phyloP scores from a whole-genome alignment of 2,329 filamentous ascomycete species.

The Scleromitrula shiraiana region DNA sequence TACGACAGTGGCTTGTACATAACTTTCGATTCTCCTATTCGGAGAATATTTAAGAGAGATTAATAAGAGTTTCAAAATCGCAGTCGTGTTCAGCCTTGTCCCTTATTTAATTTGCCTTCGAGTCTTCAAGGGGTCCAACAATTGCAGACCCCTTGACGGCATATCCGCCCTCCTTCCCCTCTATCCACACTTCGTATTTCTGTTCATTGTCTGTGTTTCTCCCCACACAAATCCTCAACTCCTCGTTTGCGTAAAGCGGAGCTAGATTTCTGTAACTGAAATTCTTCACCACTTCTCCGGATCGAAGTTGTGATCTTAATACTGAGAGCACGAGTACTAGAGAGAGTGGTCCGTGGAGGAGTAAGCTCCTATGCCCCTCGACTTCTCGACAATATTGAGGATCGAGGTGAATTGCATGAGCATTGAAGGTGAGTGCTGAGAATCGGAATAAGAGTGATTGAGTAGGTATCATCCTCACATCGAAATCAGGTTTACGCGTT shows the following conservation, averaged over 20 bases:
- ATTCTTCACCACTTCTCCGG: constrained; percentile 37
- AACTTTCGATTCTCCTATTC: not conserved
- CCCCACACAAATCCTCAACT: constrained; percentile 61
- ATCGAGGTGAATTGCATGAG: constrained; percentile 85
- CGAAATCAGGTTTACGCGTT: constrained; percentile 38
- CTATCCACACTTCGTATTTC: constrained; percentile 57
- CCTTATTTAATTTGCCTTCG: not conserved
- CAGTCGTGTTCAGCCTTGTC: constrained; percentile 7
- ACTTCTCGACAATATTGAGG: constrained; percentile 56
- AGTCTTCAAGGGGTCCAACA: constrained; percentile 9
- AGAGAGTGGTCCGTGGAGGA: constrained; percentile 83
- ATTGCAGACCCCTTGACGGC: constrained; percentile 51
- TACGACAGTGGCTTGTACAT: constrained; percentile 2
- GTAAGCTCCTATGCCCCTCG: constrained; percentile 66
- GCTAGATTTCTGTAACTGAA: constrained; percentile 76
- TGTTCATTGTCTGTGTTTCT: constrained; percentile 32
- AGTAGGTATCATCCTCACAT: constrained; percentile 56
- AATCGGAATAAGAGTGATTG: constrained; percentile 76
- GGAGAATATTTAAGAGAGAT: constrained; percentile 10
- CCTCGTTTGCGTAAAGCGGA: constrained; percentile 69
- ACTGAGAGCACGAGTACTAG: constrained; percentile 69
- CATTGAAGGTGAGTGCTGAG: constrained; percentile 86
- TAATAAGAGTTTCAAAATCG: not conserved
- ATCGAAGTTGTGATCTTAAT: constrained; percentile 42
- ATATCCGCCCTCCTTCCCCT: constrained; percentile 51